Base-by-base conservation (phyloP, 768 basidiomycete species). In the Amanita brunnescens region DNA sequence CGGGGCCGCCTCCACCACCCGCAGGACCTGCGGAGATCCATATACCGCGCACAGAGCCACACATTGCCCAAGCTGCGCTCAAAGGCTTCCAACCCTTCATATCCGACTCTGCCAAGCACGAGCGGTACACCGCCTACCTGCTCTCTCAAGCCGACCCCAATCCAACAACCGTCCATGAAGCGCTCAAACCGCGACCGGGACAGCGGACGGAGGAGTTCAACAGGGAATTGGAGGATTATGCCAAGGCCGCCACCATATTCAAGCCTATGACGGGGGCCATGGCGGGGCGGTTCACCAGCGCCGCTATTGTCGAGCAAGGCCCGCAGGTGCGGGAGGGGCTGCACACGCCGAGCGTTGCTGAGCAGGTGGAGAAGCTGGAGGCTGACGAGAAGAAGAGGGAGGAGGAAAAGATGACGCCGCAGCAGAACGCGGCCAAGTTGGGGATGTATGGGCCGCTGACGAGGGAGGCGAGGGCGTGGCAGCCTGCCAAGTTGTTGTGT, bases 371-470 rank as follows among this genome's bases (percentile, higher is more conserved):
- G 13, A 66, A 67, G 51, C 72, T 76, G 41, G 69, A 73, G 49
- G 70, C 66, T 32, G 70, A 48, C 9, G 47, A 72, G 52, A 61
- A 68, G 56, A 67, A 69, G 49, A 66, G 69, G 40, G 71, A 68
- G 52, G 72, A 74, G 47, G 77, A 84, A 57, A 79, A 85, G 42
- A 76, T 85, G 56, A 84, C 77, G 14, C 91, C 92, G 3, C 84
- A 84, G 60, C 83, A 78, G 57, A 73, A 88, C 56, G 94, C 96
- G 0, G 93, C 91, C 8, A 73, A 77, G 24, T 64, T 85, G 63
- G 93, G 91, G 21, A 92, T 95, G 88, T 98, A 85, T 62, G 96
- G 96, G 0, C 72, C 78, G 12, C 68, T 94, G 64, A 99, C 96
- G 29, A 72, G 95, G 34, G 87, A 88, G 55, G 69, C 74, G 30